These are phyloP conservation scores for Leccinum olivaceopallidum DNA, from an alignment of 768 basidiomycete genomes.

Conservation along the genomic window DNA sequence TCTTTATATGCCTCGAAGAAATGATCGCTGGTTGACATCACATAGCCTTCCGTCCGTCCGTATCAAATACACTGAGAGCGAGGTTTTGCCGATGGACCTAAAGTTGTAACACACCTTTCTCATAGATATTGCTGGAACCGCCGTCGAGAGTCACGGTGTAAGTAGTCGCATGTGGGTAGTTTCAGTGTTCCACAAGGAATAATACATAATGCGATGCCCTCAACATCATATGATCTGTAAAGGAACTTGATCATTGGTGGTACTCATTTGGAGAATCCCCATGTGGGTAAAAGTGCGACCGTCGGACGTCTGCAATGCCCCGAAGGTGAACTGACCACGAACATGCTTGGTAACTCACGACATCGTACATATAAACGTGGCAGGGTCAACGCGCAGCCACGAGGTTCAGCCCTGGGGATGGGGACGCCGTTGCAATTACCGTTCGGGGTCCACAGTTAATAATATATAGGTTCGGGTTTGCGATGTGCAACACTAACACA, in stretches of 20 bases:
- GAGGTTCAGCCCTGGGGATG: neutral
- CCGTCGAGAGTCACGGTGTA: neutral
- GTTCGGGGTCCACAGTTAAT: neutral
- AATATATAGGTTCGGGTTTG: neutral
- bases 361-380: slow-evolving; percentile 4
- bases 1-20: slow-evolving; percentile 9
- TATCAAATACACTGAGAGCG: neutral
- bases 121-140: slow-evolving; percentile 2
- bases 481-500: neutral
- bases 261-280: neutral
- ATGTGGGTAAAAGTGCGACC: neutral
- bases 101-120: slow-evolving; percentile 5
- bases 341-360: neutral
- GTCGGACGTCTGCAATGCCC: neutral
- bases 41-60: neutral
- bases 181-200: neutral
- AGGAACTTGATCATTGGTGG: neutral
- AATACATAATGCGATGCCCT: neutral
- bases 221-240: slow-evolving; percentile 1
- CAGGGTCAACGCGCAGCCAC: neutral
- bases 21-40: neutral
- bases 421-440: slow-evolving; percentile 1
- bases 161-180: slow-evolving; percentile 6
- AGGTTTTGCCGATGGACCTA: slow-evolving; percentile 1
- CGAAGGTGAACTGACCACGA: neutral